Base-by-base conservation (phyloP, 495 filamentous ascomycete species). In the Hypoxylon crocopeplum region DNA sequence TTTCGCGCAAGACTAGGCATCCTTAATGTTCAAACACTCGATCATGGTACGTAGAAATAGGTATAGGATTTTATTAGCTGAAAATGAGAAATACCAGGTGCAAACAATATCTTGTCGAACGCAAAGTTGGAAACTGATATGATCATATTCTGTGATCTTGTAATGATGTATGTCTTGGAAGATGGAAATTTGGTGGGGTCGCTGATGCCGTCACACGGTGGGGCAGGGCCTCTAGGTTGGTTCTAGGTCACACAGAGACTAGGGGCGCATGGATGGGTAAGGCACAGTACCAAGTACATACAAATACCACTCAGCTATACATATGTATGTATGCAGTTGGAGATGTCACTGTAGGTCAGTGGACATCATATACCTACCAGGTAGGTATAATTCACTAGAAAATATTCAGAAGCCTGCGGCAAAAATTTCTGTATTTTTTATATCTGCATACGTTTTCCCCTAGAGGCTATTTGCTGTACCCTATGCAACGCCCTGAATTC, bases 1-100 rank as follows among this genome's bases (percentile, higher is more conserved):
- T 92, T 96, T 57, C 90, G 86, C 61, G 87, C 83, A 48, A 95
- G 73, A 64, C 83, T 79, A 57, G 91, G 86, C 89, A 94, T 94
- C 46, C 36, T 71, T 53, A 46, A 29, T 37, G 7, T n/a, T 32
- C 20, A 32, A 48, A 15, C 29, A 57, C 17, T 53, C 49, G 21
- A 59, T 36, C 53, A 64, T 62, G 29, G 21, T 48, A 55, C 13
- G 44, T 16, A 21, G 34, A 45, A 53, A 38, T 10, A 8, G 11
- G 20, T 21, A 19, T 42, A 27, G 24, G 30, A 51, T 47, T 53
- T 2, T 53, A 57, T 29, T 16, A 53, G n/a, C 3, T 29, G 29
- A 17, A 41, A 45, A 1, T 50, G 11, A 25, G 42, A 19, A 7
- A 41, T 45, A 53, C 10, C 39, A 34, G 36, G 36, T 21, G 20